Percentiles rank a stretch among this genome's conserved stretches.
Evolutionary conservation across 306 rosid genomes (phyloP).

Genomic region (Delonix regia): DNA sequence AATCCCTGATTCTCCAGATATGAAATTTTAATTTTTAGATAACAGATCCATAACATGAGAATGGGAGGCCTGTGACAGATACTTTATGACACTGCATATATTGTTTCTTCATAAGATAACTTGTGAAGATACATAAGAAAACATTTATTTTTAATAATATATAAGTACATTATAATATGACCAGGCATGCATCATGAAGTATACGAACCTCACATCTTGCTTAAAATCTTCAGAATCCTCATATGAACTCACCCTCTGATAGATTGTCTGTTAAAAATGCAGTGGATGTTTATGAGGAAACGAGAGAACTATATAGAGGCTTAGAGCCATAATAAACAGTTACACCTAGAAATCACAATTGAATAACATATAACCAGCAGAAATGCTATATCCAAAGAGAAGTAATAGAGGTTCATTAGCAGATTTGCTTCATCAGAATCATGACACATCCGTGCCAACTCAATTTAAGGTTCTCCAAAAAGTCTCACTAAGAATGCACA

Average conservation of each 20-base stretch:
- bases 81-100: constrained; percentile 21
- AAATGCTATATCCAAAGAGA: background rate
- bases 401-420: background rate
- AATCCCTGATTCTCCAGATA: background rate
- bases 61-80: background rate
- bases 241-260: constrained; percentile 63
- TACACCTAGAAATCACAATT: background rate
- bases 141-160: too few relatives aligned
- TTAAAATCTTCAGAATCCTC: constrained; percentile 68
- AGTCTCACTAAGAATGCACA: background rate
- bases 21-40: background rate
- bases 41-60: constrained; percentile 16
- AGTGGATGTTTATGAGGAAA: constrained; percentile 33
- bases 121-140: background rate
- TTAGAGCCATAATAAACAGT: background rate
- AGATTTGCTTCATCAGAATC: background rate
- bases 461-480: background rate
- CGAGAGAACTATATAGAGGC: constrained; percentile 3
- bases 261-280: constrained; percentile 64
- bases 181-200: constrained; percentile 14
- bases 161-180: constrained; percentile 22
- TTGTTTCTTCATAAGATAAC: constrained; percentile 8
- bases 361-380: background rate
- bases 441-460: background rate
- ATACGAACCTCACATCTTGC: constrained; percentile 67